phyloP scores from a whole-genome alignment of 2,329 filamentous ascomycete genomes.

The Colletotrichum theobromicola region DNA sequence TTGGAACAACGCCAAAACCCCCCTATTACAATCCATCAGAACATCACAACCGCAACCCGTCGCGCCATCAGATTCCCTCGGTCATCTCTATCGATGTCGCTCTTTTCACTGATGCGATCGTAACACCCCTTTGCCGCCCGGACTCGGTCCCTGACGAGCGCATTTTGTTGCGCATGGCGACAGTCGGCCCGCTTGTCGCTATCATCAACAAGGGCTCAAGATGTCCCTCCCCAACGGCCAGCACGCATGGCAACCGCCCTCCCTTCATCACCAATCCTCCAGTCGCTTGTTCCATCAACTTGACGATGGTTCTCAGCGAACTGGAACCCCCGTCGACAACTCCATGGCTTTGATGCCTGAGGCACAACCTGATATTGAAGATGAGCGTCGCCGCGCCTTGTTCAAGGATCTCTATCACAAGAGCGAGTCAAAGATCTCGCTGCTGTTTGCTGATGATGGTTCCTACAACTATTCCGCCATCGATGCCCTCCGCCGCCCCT shows the following conservation, averaged over 20 bases:
- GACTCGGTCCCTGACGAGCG: conserved; percentile 57
- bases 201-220: conserved; percentile 55
- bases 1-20: conserved; percentile 56
- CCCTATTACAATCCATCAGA: conserved; percentile 57
- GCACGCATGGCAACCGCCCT: conserved; percentile 67
- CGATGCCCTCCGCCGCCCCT: conserved; percentile 56
- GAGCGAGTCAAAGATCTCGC: conserved; percentile 77
- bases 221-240: conserved; percentile 74
- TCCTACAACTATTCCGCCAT: conserved; percentile 57
- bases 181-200: conserved; percentile 51
- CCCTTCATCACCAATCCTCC: conserved; percentile 52
- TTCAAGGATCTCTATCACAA: conserved; percentile 81
- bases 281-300: conserved; percentile 59
- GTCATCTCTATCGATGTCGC: conserved; percentile 60
- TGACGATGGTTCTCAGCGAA: conserved; percentile 64
- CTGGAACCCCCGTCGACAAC: conserved; percentile 56
- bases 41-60: conserved; percentile 46
- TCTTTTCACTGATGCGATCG: conserved; percentile 54
- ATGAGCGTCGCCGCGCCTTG: conserved; percentile 73
- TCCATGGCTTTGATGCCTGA: conserved; percentile 61
- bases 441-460: conserved; percentile 71
- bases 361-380: conserved; percentile 65
- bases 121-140: conserved; percentile 51
- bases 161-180: conserved; percentile 61
- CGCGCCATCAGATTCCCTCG: conserved; percentile 41